Evolutionary conservation across 306 rosid genomes (phyloP), one percentile per base, ranked within the genome.

Genomic region (Cicer arietinum): DNA sequence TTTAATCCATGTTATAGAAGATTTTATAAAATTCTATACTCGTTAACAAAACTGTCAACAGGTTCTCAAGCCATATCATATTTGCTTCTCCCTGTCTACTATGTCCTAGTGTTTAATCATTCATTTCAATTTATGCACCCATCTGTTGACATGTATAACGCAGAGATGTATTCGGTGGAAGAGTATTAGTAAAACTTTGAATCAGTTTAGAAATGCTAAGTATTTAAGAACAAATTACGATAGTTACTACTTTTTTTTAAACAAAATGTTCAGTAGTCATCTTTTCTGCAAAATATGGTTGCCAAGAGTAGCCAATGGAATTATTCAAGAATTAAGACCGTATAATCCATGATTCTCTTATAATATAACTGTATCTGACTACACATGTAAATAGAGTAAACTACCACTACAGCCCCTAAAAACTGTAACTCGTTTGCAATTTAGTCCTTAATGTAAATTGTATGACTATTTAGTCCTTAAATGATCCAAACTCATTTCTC

Each of bases 101-200:
- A 37, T 60, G 43, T 60, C 43, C 67, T 37, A 30, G 53, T 57
- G 52, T 62, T 43, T 20, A 35, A 43, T 53, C 73, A 37, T 18
- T 20, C n/a, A 68, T 59, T 75, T 61, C 65, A 11, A 12, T 40
- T n/a, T n/a, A 70, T 47, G 71, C 64, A 25, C 14, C 64, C 48
- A 40, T 61, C 39, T 48, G 30, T 51, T 51, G 50, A 62, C 40
- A 71, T 14, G 46, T 6, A 50, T 62, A n/a, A 40, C 8, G 41
- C 22, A 17, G 12, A 40, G 58, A 68, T 40, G 60, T 6, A 69
- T 59, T 68, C 70, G 47, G 46, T 41, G 12, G 44, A 69, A 37
- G 50, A 7, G 74, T 48, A 58, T 58, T 13, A n/a, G 20, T 69
- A 60, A 52, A 60, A 14, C 71, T 7, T 60, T 0, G 51, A 12